These are phyloP conservation scores for Carex sylvatica DNA, from an alignment of 202 grass and related monocot species.

Conservation along the genomic window DNA sequence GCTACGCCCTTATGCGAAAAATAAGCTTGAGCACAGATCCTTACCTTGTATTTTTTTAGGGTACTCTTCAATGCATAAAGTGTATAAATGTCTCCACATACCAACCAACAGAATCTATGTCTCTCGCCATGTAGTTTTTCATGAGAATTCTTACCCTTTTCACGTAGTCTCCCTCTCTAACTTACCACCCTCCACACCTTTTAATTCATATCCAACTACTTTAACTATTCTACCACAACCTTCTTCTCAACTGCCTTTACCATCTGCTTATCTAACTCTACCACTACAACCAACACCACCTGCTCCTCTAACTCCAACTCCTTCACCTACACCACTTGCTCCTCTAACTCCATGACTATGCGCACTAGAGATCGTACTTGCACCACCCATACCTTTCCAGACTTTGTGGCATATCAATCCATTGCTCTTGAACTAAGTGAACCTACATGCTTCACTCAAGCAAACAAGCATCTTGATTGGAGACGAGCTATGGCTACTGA, in stretches of 20 bases:
- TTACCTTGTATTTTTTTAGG: neutral
- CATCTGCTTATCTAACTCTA: too few relatives aligned
- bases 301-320: too few relatives aligned
- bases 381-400: neutral
- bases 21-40: neutral
- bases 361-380: neutral
- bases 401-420: neutral
- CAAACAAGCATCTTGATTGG: too few relatives aligned
- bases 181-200: fast-evolving
- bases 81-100: neutral
- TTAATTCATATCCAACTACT: fast-evolving
- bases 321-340: fast-evolving
- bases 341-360: neutral
- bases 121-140: neutral
- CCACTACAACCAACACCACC: too few relatives aligned
- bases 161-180: fast-evolving
- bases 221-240: neutral
- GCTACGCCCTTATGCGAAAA: neutral
- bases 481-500: too few relatives aligned
- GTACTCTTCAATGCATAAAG: neutral
- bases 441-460: too few relatives aligned
- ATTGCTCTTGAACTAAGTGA: too few relatives aligned
- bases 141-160: neutral
- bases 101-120: neutral
- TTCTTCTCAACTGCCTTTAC: neutral